These are phyloP conservation scores for Phytophthora sojae DNA, from an alignment of 352 stramenopile genomes.

Conservation along the genomic window DNA sequence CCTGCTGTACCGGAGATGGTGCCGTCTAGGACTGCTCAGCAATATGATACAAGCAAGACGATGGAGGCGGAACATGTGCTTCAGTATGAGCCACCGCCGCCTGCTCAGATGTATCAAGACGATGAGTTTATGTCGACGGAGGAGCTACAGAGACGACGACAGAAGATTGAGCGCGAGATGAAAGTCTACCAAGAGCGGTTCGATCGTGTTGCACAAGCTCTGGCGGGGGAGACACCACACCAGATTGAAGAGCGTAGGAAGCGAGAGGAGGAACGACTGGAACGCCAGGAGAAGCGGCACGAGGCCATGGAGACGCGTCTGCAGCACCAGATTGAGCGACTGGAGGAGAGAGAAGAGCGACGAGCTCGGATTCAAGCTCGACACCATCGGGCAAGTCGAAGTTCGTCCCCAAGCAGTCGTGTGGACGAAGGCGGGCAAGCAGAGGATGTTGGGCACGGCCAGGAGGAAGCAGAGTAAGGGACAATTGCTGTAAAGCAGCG, in stretches of 20 bases:
- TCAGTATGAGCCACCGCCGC: not conserved
- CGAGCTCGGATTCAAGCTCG: constrained; percentile 35
- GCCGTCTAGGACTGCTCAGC: not conserved
- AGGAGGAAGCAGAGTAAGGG: not conserved
- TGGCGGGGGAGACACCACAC: constrained; percentile 72
- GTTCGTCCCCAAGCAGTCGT: constrained; percentile 35
- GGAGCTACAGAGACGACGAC: constrained; percentile 37
- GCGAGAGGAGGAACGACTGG: constrained; percentile 55
- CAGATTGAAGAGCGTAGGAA: constrained; percentile 61
- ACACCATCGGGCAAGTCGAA: constrained; percentile 49
- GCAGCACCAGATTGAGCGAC: constrained; percentile 59
- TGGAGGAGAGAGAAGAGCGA: constrained; percentile 55
- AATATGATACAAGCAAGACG: not conserved
- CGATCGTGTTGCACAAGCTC: constrained; percentile 66
- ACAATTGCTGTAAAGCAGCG: not conserved
- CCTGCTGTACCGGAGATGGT: not conserved
- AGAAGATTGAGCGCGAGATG: constrained; percentile 52
- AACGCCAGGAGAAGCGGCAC: constrained; percentile 59
- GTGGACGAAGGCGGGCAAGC: not conserved
- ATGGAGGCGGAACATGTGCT: not conserved
- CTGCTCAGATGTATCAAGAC: constrained; percentile 3
- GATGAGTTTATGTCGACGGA: constrained; percentile 21
- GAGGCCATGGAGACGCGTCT: constrained; percentile 53
- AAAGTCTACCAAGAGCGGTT: constrained; percentile 53
- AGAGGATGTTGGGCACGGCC: constrained; percentile 1